phyloP scores from a whole-genome alignment of 1,139 yeast genomes.

The Saccharomyces hybrid region DNA sequence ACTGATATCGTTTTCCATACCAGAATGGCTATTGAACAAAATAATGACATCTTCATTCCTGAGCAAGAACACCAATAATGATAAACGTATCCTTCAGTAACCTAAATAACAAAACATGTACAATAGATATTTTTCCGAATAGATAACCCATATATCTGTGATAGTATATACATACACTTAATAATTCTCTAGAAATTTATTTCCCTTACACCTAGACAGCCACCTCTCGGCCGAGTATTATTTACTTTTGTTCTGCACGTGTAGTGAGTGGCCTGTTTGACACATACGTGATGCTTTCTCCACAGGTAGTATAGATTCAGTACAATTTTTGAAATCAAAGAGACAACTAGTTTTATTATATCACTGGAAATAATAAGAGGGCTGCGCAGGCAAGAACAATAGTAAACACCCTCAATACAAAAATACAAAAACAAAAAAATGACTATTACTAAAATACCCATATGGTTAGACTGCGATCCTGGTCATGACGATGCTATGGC shows the following conservation, averaged over 20 bases:
- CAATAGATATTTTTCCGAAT: neutral
- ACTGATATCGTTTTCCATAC: conserved; percentile 85
- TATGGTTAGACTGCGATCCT: conserved; percentile 93
- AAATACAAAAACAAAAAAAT: conserved; percentile 5
- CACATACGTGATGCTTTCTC: neutral
- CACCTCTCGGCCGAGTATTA: neutral
- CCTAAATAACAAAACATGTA: neutral
- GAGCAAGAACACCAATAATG: neutral
- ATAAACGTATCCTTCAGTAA: neutral
- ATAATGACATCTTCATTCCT: conserved; percentile 40
- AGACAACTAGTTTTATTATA: neutral
- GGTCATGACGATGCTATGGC: conserved; percentile 89
- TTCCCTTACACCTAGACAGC: neutral
- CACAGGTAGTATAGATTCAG: neutral
- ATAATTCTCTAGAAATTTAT: neutral
- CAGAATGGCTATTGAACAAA: conserved; percentile 71
- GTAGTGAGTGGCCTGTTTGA: neutral
- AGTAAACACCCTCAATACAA: neutral
- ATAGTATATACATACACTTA: neutral
- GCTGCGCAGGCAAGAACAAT: neutral
- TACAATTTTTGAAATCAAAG: neutral
- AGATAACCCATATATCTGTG: neutral
- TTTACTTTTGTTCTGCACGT: neutral
- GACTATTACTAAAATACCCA: conserved; percentile 38
- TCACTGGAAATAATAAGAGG: neutral